Conservation (phyloP, 2,329 filamentous ascomycete genomes). For the Aspergillus phoenicis region DNA sequence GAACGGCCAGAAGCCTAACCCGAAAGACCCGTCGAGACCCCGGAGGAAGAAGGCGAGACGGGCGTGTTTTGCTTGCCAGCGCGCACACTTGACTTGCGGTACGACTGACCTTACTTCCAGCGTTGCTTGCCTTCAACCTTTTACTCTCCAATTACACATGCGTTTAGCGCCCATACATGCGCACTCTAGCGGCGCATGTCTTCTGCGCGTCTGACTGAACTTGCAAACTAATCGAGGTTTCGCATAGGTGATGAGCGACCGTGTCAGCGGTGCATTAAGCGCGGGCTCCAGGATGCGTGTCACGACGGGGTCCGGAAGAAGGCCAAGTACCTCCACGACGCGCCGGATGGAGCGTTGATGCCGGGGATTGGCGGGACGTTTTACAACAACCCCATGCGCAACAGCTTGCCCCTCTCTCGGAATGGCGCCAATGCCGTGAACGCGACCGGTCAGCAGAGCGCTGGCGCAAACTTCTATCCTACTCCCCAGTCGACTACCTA, state of each 20-base stretch:
- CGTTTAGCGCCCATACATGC: neutral
- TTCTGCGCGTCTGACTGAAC: neutral
- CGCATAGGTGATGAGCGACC: constrained; percentile 85
- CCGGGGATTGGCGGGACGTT: constrained; percentile 77
- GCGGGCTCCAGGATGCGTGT: constrained; percentile 85
- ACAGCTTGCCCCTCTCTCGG: constrained; percentile 35
- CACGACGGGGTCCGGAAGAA: constrained; percentile 98
- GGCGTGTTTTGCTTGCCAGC: constrained; percentile 95
- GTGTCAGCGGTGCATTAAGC: constrained; percentile 90
- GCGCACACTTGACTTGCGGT: constrained; percentile 98
- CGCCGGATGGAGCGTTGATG: constrained; percentile 82
- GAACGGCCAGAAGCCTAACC: constrained; percentile 67
- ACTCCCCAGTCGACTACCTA: constrained; percentile 41
- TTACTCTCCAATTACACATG: constrained; percentile 12
- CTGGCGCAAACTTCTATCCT: constrained; percentile 37
- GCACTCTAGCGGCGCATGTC: neutral
- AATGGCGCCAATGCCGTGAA: constrained; percentile 36
- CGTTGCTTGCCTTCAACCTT: constrained; percentile 10
- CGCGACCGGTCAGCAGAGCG: constrained; percentile 27
- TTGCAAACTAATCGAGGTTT: constrained; percentile 31
- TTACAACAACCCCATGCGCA: constrained; percentile 43
- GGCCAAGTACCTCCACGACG: constrained; percentile 97
- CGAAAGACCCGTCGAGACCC: constrained; percentile 88
- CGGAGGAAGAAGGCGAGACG: constrained; percentile 93
- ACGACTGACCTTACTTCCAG: constrained; percentile 49